Base-by-base conservation (phyloP, 78 protist genomes). In the Parvularia atlantis region DNA sequence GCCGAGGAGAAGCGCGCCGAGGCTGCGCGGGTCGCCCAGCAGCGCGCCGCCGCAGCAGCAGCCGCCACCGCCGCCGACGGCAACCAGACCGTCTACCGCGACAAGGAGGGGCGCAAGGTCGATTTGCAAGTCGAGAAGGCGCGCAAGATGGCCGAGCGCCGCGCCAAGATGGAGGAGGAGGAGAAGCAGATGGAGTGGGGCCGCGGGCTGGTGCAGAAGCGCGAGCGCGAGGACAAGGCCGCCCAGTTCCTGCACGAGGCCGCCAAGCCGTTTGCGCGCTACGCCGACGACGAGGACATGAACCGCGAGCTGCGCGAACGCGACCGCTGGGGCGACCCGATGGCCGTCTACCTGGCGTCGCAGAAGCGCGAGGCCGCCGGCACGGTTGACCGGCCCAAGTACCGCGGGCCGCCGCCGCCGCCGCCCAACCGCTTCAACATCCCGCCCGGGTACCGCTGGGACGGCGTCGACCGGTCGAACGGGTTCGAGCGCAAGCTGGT, bases 391-490 rank as follows among this genome's bases (percentile, higher is more conserved):
- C n/a, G n/a, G n/a, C n/a, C 31, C 43, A 40, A 62, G 30, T 4
- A 9, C 10, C 7, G 30, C 56, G 28, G 67, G 10, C 11, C 43
- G n/a, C n/a, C 31, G 0, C 71, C 64, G 7, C 33, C 50, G 31
- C 73, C 67, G 26, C 60, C 72, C 31, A 80, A 80, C 33, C 71
- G 84, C 19, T 80, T 80, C 37, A 3, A 17, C 62, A 76, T 80
- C 28, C 14, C 20, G 24, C 81, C 84, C 4, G 84, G 78, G 4
- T 19, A 43, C 44, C 40, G 30, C 19, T 80, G 84, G 84, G 84
- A 80, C 31, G 84, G 84, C 54, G 73, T 77, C 16, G 83, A 80
- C 39, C 75, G 84, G 46, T 37, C 69, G 26, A 79, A 78, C 40
- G 81, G 81, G 20, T 80, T 46, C n/a, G 84, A 76, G 67, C 0